phyloP scores from a whole-genome alignment of 2,329 filamentous ascomycete species.

The Pseudodiploospora longispora region DNA sequence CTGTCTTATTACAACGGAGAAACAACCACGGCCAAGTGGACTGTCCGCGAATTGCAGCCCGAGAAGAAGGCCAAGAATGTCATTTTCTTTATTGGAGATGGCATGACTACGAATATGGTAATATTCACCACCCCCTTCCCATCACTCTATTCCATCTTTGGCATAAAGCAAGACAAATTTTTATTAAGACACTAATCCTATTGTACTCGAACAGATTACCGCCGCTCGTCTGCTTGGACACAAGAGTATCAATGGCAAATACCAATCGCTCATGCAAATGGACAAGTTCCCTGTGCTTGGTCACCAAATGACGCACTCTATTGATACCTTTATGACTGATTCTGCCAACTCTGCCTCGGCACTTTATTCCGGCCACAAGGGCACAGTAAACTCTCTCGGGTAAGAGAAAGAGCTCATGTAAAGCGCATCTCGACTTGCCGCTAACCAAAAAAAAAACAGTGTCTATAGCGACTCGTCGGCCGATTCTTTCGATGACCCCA shows the following conservation, averaged over 20 bases:
- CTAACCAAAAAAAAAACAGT: constrained; percentile 19
- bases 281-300: constrained; percentile 81
- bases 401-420: constrained; percentile 18
- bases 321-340: constrained; percentile 80
- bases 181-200: too few relatives aligned
- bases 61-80: constrained; percentile 76
- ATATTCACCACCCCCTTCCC: constrained; percentile 2
- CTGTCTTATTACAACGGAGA: constrained; percentile 67
- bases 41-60: constrained; percentile 61
- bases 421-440: not conserved
- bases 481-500: constrained; percentile 71
- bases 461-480: constrained; percentile 72
- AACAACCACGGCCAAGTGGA: constrained; percentile 67
- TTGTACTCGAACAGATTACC: constrained; percentile 40
- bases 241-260: constrained; percentile 77
- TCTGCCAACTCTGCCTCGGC: constrained; percentile 79
- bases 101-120: constrained; percentile 66
- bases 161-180: too few relatives aligned
- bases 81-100: constrained; percentile 73
- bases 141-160: too few relatives aligned
- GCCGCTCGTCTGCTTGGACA: constrained; percentile 75
- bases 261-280: constrained; percentile 65
- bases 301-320: constrained; percentile 83
- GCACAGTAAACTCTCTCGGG: constrained; percentile 72
- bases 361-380: constrained; percentile 77